phyloP scores from a whole-genome alignment of 768 basidiomycete species.

The Flagelloscypha sp. region DNA sequence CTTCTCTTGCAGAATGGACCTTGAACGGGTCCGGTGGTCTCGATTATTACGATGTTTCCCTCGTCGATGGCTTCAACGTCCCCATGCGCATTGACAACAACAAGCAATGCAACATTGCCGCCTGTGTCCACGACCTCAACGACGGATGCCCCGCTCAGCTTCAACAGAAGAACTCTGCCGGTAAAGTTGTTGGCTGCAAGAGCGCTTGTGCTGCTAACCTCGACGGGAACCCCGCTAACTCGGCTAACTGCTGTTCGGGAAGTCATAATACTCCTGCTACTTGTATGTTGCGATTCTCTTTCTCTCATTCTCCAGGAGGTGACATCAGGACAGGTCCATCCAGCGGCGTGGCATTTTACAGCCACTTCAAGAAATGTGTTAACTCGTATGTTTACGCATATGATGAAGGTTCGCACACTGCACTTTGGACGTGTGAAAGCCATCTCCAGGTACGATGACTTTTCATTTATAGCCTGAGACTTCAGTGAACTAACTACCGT shows the following conservation, averaged over 20 bases:
- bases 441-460: too few species aligned
- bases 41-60: conserved; percentile 38
- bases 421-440: too few species aligned
- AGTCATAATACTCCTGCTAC: conserved; percentile 23
- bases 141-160: too few species aligned
- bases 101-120: conserved; percentile 25
- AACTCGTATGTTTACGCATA: too few species aligned
- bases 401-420: too few species aligned
- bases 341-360: conserved; percentile 13
- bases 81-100: conserved; percentile 32
- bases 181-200: conserved; percentile 8
- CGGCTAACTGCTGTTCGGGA: conserved; percentile 28
- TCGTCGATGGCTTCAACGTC: conserved; percentile 36
- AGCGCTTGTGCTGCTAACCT: conserved; percentile 10
- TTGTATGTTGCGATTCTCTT: conserved; percentile 12
- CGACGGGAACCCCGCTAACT: conserved; percentile 18
- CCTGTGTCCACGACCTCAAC: conserved; percentile 34
- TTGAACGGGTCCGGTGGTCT: conserved; percentile 16
- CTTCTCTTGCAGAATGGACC: conserved; percentile 36
- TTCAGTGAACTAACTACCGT: too few species aligned
- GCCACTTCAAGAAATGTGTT: too few species aligned
- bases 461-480: too few species aligned
- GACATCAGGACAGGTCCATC: conserved; percentile 12
- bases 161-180: too few species aligned
- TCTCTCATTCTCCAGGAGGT: conserved; percentile 12